Conservation (phyloP, 805 yeast genomes). For the Cyberlindnera veronae region DNA sequence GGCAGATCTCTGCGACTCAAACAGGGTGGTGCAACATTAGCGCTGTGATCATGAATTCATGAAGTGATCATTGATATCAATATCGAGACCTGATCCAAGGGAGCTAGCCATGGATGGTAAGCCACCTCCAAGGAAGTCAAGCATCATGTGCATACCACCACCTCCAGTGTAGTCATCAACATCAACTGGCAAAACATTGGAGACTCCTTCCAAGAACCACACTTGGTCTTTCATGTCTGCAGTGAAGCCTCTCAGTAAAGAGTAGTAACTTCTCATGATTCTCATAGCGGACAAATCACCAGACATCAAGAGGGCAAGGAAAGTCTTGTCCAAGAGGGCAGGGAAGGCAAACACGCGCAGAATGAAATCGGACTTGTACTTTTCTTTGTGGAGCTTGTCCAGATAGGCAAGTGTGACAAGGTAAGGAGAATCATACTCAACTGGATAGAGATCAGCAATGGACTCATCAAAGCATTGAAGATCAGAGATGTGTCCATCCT, state of each 20-base stretch:
- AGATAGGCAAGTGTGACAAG: constrained; percentile 81
- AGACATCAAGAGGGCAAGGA: constrained; percentile 70
- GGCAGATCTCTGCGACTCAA: neutral
- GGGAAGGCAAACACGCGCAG: constrained; percentile 89
- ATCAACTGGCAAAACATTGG: constrained; percentile 84
- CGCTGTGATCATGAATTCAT: constrained; percentile 22
- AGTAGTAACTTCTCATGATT: constrained; percentile 86
- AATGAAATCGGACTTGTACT: constrained; percentile 81
- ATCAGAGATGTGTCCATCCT: constrained; percentile 44
- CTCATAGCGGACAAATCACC: constrained; percentile 89
- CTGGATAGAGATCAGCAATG: constrained; percentile 82
- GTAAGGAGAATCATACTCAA: constrained; percentile 78
- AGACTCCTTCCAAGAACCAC: constrained; percentile 92
- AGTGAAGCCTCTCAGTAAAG: constrained; percentile 74
- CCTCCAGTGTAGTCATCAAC: constrained; percentile 90
- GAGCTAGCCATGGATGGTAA: constrained; percentile 45
- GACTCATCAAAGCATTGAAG: constrained; percentile 82
- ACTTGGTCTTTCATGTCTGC: constrained; percentile 84
- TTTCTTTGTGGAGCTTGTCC: constrained; percentile 77
- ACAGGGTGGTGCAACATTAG: neutral
- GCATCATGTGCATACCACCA: constrained; percentile 91
- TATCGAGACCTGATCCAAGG: constrained; percentile 28
- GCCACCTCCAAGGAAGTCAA: constrained; percentile 78
- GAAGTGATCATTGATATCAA: constrained; percentile 28
- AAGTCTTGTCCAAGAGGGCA: constrained; percentile 79